Percentiles rank a stretch among this genome's conserved stretches.
phyloP scores from a whole-genome alignment of 2,329 filamentous ascomycete genomes.

The Fusarium subtropicale region DNA sequence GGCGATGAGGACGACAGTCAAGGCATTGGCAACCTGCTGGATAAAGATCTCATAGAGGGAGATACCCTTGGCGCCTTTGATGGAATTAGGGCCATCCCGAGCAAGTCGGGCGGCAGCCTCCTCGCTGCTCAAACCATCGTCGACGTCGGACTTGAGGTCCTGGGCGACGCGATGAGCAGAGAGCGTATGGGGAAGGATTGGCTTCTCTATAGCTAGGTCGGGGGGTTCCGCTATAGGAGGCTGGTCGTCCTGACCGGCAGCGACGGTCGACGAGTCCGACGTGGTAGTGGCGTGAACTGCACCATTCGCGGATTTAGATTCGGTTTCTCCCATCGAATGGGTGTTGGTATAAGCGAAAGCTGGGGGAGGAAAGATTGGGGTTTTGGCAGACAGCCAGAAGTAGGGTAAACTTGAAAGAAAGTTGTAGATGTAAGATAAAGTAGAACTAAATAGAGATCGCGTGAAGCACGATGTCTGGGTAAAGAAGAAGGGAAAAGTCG shows the following conservation, averaged over 20 bases:
- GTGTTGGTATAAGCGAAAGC: conserved; percentile 47
- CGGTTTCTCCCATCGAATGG: conserved; percentile 58
- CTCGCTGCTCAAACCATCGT: conserved; percentile 70
- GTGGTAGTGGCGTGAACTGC: conserved; percentile 55
- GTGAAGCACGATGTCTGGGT: conserved; percentile 41
- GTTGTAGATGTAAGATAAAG: conserved; percentile 5
- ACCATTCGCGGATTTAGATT: conserved; percentile 55
- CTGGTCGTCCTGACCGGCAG: conserved; percentile 53
- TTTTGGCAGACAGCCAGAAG: conserved; percentile 30
- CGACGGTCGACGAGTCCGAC: conserved; percentile 53
- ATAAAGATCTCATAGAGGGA: conserved; percentile 81
- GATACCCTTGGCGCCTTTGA: conserved; percentile 77
- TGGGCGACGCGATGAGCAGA: conserved; percentile 52
- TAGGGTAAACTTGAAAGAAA: conserved; percentile 8
- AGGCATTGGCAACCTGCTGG: conserved; percentile 81
- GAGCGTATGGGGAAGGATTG: conserved; percentile 52
- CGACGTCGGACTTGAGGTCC: conserved; percentile 56
- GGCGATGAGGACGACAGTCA: conserved; percentile 79
- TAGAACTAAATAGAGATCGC: conserved; percentile 27
- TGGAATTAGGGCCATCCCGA: conserved; percentile 75
- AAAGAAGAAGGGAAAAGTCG: conserved; percentile 25
- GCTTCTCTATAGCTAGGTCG: conserved; percentile 54
- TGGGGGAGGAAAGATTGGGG: conserved; percentile 12
- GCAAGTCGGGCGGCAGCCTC: conserved; percentile 74
- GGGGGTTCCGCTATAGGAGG: conserved; percentile 56